Evolutionary conservation across 352 stramenopile genomes (phyloP), one percentile per base, ranked within the genome.

Genomic region (Pythium dissimile): DNA sequence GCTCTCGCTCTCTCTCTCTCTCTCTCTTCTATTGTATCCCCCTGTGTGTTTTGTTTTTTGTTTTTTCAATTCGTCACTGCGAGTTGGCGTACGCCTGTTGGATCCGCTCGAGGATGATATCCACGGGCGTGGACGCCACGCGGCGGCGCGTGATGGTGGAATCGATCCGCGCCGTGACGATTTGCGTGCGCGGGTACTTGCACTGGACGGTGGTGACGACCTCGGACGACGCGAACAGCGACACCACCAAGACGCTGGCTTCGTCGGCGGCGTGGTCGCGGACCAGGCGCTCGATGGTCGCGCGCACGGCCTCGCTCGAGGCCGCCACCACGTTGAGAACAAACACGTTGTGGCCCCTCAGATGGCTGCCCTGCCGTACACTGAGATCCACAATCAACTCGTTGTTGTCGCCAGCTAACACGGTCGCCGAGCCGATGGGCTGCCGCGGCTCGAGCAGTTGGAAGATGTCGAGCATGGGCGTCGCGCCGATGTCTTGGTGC

Each of bases 271-370:
- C 72, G 16, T 66, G 64, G 26, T 64, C 58, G 8, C 67, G 62
- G 11, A 84, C 44, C 21, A 65, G 42, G 1, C 28, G 38, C 28
- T 70, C 45, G 23, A 88, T 66, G 8, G 73, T 62, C 0, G 64
- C 53, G 18, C 66, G 62, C 30, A 84, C 62, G n/a, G 66, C 47
- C 2, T 80, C 54, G 0, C 64, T 37, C 0, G 65, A 73, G 12
- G 63, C 63, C 2, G 75, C 59, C 1, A 74, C 69, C n/a, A 75
- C 57, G 23, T 83, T 73, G 21, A 85, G 54, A 4, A 85, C 27
- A 18, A 83, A 76, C 2, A 83, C 71, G 30, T 80, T 80, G 57
- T 73, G 70, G 34, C 21, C 18, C 3, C 72, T n/a, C n/a, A n/a
- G 62, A n/a, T 83, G 66, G 35, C 56, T 72, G 34, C 12, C 34